Evolutionary conservation across 805 yeast species (phyloP).

Genomic region (Lipomyces spencermartinsiae): DNA sequence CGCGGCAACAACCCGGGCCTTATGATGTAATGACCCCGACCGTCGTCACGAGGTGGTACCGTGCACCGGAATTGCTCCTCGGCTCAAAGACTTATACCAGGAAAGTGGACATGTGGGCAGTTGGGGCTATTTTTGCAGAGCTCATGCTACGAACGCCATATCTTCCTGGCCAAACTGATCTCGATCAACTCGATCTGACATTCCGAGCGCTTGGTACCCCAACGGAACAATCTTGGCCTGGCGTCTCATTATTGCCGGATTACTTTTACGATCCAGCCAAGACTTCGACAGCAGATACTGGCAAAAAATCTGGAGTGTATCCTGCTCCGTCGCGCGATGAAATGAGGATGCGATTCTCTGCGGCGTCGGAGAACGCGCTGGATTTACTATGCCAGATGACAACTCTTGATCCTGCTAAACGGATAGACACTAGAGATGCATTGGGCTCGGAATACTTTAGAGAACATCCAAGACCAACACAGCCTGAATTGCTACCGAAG

Average conservation of each 20-base stretch:
- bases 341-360: slow-evolving; percentile 66
- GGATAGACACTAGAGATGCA: slow-evolving; percentile 94
- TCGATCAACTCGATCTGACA: slow-evolving; percentile 90
- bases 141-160: slow-evolving; percentile 94
- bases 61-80: slow-evolving; percentile 91
- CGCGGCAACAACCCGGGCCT: slow-evolving; percentile 80
- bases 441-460: slow-evolving; percentile 80
- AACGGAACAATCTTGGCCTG: slow-evolving; percentile 89
- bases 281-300: slow-evolving; percentile 21
- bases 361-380: slow-evolving; percentile 78
- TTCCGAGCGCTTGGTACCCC: slow-evolving; percentile 97
- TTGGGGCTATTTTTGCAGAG: slow-evolving; percentile 95
- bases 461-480: slow-evolving; percentile 31
- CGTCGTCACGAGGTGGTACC: slow-evolving; percentile 97
- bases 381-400: slow-evolving; percentile 64
- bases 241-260: slow-evolving; percentile 79
- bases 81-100: slow-evolving; percentile 89
- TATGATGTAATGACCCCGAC: slow-evolving; percentile 78
- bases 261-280: slow-evolving; percentile 70
- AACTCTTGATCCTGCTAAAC: slow-evolving; percentile 81
- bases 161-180: slow-evolving; percentile 88
- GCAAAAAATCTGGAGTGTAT: slow-evolving; percentile 30
- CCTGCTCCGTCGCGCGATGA: slow-evolving; percentile 81
- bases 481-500: slow-evolving; percentile 32
- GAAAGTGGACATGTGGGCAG: slow-evolving; percentile 94